Evolutionary conservation across 2,329 filamentous ascomycete genomes (phyloP).

Genomic region (Teratosphaeria pseudoeucalypti): DNA sequence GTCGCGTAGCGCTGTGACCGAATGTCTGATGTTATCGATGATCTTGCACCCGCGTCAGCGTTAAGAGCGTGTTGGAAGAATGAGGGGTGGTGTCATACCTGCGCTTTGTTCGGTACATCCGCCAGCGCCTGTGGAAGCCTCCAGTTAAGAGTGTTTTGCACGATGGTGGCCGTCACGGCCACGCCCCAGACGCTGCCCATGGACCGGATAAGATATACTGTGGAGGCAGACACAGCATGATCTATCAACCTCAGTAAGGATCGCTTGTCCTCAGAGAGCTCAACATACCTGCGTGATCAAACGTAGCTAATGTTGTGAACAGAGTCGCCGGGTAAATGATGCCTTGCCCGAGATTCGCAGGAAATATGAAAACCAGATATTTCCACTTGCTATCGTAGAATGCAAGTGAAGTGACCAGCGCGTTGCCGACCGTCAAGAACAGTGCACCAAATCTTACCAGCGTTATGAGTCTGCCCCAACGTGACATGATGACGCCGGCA

Average conservation of each 20-base stretch:
- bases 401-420: conserved; percentile 30
- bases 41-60: conserved; percentile 31
- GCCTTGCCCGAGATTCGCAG: conserved; percentile 37
- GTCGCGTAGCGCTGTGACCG: conserved; percentile 44
- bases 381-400: conserved; percentile 37
- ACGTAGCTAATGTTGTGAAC: conserved; percentile 53
- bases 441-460: conserved; percentile 32
- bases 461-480: conserved; percentile 34
- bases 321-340: conserved; percentile 41
- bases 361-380: conserved; percentile 35
- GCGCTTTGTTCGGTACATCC: conserved; percentile 47
- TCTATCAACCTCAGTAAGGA: conserved; percentile 30
- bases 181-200: conserved; percentile 56
- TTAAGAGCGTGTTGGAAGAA: not conserved
- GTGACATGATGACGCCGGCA: conserved; percentile 38
- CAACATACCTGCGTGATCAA: conserved; percentile 47
- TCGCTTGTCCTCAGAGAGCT: not conserved
- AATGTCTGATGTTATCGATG: conserved; percentile 53
- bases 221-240: conserved; percentile 53
- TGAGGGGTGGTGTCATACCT: conserved; percentile 33
- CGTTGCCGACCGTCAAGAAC: conserved; percentile 36
- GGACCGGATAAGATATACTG: conserved; percentile 53
- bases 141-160: conserved; percentile 50
- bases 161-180: conserved; percentile 50
- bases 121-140: conserved; percentile 44